A percentile compares a stretch with the other conserved stretches of the same genome.
phyloP scores from a whole-genome alignment of 2,329 filamentous ascomycete species.

The Fusarium longipes region DNA sequence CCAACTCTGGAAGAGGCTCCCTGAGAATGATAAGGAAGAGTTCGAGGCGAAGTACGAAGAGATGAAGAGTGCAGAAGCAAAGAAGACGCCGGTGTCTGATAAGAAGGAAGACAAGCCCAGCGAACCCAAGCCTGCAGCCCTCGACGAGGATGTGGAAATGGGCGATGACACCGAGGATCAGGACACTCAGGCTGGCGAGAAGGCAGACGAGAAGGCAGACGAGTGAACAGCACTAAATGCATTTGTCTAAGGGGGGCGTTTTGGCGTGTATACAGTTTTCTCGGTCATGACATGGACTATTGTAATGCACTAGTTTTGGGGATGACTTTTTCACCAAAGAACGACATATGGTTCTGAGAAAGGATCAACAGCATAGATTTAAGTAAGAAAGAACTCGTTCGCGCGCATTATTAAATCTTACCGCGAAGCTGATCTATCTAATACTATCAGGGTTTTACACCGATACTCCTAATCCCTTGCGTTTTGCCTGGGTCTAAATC shows the following conservation, averaged over 20 bases:
- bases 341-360: constrained; percentile 21
- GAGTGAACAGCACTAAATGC: constrained; percentile 42
- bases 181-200: constrained; percentile 51
- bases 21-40: constrained; percentile 61
- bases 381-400: constrained; percentile 15
- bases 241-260: constrained; percentile 40
- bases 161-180: constrained; percentile 58
- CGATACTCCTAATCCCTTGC: constrained; percentile 21
- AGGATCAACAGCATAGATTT: constrained; percentile 14
- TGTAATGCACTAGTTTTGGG: constrained; percentile 31
- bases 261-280: constrained; percentile 38
- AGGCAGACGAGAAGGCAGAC: constrained; percentile 51
- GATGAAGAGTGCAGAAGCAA: constrained; percentile 44
- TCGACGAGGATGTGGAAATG: constrained; percentile 64
- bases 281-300: constrained; percentile 23
- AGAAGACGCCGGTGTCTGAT: constrained; percentile 36
- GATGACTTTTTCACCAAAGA: constrained; percentile 15
- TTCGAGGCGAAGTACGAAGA: constrained; percentile 53
- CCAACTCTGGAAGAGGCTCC: constrained; percentile 65
- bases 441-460: constrained; percentile 34
- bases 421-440: constrained; percentile 45
- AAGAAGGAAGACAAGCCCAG: constrained; percentile 46
- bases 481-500: not conserved
- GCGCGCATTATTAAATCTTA: constrained; percentile 23
- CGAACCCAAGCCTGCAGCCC: constrained; percentile 49